phyloP scores from a whole-genome alignment of 1,139 yeast species.

The Debaryomycetaceae sp. region DNA sequence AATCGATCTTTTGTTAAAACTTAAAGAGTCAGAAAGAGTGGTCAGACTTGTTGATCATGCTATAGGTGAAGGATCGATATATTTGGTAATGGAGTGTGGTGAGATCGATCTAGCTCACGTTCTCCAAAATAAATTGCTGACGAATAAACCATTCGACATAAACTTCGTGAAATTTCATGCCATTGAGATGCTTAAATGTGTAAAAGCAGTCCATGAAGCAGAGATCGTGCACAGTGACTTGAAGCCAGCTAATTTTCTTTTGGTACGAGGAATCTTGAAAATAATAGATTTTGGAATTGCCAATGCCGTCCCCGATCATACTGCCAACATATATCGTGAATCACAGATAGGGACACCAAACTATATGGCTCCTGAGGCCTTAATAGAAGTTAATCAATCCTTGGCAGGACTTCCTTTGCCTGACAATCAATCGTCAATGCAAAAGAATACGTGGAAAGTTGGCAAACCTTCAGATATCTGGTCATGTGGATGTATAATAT shows the following conservation, averaged over 20 bases:
- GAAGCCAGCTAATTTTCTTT: constrained; percentile 91
- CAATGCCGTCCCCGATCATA: constrained; percentile 88
- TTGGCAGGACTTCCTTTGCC: constrained; percentile 22
- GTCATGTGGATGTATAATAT: constrained; percentile 96
- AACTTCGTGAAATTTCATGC: constrained; percentile 82
- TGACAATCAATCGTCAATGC: constrained; percentile 18
- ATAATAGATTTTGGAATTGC: constrained; percentile 97
- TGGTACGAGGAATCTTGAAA: constrained; percentile 80
- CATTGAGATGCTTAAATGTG: constrained; percentile 77
- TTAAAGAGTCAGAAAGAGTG: constrained; percentile 66
- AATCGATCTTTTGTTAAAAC: constrained; percentile 64
- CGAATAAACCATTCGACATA: constrained; percentile 55
- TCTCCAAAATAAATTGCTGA: constrained; percentile 51
- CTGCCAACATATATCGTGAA: constrained; percentile 85
- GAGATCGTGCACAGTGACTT: constrained; percentile 93
- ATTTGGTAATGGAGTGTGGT: constrained; percentile 92
- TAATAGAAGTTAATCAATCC: constrained; percentile 55
- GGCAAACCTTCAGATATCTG: constrained; percentile 96
- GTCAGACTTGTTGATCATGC: constrained; percentile 76
- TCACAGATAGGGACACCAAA: constrained; percentile 94
- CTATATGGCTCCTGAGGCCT: constrained; percentile 97
- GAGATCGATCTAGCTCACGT: constrained; percentile 88
- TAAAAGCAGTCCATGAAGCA: constrained; percentile 79
- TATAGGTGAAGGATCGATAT: constrained; percentile 59
- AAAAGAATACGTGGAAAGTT: constrained; percentile 68